A percentile compares a stretch with the other conserved stretches of the same genome.
Conservation (phyloP, 2,329 filamentous ascomycete genomes). For the Alternaria gaisen region DNA sequence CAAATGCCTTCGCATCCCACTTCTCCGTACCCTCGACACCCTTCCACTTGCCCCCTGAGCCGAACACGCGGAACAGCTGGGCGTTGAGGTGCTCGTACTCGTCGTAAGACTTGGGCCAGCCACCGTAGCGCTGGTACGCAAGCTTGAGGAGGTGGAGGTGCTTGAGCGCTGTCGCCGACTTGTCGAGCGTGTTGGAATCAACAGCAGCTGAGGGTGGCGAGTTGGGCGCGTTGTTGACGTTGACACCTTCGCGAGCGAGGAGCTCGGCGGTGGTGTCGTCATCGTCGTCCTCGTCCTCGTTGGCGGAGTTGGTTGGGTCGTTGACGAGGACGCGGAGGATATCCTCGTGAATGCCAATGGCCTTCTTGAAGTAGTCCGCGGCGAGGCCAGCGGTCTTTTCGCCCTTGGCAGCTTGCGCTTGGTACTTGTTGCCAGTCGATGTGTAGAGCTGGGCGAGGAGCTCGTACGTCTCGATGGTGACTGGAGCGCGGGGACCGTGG, state of each 20-base stretch:
- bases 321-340: conserved; percentile 44
- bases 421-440: conserved; percentile 49
- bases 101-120: conserved; percentile 58
- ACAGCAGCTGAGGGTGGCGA: neutral
- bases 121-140: conserved; percentile 54
- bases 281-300: conserved; percentile 43
- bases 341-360: conserved; percentile 43
- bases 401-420: conserved; percentile 45
- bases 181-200: conserved; percentile 29
- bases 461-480: conserved; percentile 60
- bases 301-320: conserved; percentile 16
- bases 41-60: conserved; percentile 48
- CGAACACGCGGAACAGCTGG: conserved; percentile 55
- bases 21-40: conserved; percentile 58
- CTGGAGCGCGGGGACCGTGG: conserved; percentile 58
- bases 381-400: conserved; percentile 49
- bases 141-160: conserved; percentile 52
- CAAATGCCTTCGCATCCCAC: conserved; percentile 58
- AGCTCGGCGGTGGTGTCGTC: conserved; percentile 49
- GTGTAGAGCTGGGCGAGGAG: conserved; percentile 62
- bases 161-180: conserved; percentile 36
- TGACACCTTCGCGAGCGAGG: conserved; percentile 48
- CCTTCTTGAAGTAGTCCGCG: conserved; percentile 53
- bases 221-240: conserved; percentile 31
- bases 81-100: conserved; percentile 60